Percentiles rank a stretch among this genome's conserved stretches.
Conservation (phyloP, 1,284 basidiomycete species). For the Sutorius eximius region DNA sequence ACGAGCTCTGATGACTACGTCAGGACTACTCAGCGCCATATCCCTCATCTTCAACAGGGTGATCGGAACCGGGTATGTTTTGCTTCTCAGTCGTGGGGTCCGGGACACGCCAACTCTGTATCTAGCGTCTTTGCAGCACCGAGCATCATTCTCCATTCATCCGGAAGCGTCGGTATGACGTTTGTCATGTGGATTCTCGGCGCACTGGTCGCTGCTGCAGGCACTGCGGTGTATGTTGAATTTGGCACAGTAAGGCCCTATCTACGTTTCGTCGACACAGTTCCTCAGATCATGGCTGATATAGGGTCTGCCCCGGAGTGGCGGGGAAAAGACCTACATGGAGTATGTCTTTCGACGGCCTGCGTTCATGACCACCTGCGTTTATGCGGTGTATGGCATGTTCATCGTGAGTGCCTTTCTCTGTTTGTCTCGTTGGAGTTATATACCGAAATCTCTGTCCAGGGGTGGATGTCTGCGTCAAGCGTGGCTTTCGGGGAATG, state of each 20-base stretch:
- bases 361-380: slow-evolving; percentile 58
- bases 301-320: slow-evolving; percentile 65
- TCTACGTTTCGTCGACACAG: background rate
- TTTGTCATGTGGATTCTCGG: slow-evolving; percentile 73
- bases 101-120: background rate
- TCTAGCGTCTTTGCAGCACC: slow-evolving; percentile 74
- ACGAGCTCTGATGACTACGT: background rate
- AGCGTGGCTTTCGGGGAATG: slow-evolving; percentile 70
- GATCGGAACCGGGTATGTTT: slow-evolving; percentile 68
- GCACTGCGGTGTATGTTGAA: slow-evolving; percentile 73
- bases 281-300: background rate
- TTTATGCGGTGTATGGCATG: slow-evolving; percentile 59
- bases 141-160: slow-evolving; percentile 62
- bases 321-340: slow-evolving; percentile 77
- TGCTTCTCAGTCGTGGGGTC: background rate
- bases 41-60: slow-evolving; percentile 77
- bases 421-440: background rate
- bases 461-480: slow-evolving; percentile 56
- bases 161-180: slow-evolving; percentile 64
- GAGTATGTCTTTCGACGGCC: slow-evolving; percentile 69
- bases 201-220: slow-evolving; percentile 58
- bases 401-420: slow-evolving; percentile 48
- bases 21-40: slow-evolving; percentile 58
- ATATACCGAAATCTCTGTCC: background rate
- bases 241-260: slow-evolving; percentile 58